These are phyloP conservation scores for Suillus fuscotomentosus DNA, from an alignment of 768 basidiomycete species.

Conservation along the genomic window DNA sequence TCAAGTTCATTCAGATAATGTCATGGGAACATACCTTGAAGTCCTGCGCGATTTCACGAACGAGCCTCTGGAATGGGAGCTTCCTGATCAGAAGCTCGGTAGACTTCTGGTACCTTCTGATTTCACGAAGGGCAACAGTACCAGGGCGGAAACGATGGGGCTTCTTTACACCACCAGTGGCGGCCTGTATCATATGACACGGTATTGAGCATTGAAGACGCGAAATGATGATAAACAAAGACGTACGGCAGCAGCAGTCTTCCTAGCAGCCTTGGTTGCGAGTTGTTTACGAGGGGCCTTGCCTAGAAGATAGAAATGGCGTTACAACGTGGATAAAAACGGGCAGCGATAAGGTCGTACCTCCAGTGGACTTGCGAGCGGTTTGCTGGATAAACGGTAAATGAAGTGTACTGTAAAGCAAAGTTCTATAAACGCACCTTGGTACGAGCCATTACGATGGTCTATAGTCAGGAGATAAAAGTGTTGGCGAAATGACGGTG, in stretches of 20 bases:
- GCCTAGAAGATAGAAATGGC: conserved; percentile 43
- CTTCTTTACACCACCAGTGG: conserved; percentile 99
- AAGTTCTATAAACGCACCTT: conserved; percentile 49
- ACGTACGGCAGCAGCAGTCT: conserved; percentile 72
- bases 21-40: conserved; percentile 66
- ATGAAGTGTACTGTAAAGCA: conserved; percentile 6
- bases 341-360: conserved; percentile 41
- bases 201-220: conserved; percentile 2
- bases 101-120: conserved; percentile 97
- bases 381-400: conserved; percentile 68
- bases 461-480: background rate
- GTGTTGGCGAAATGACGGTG: conserved; percentile 1
- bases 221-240: conserved; percentile 4
- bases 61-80: conserved; percentile 98
- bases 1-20: background rate
- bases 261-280: conserved; percentile 93
- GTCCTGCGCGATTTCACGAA: conserved; percentile 95
- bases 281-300: conserved; percentile 93
- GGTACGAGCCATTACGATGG: conserved; percentile 73
- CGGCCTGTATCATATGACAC: conserved; percentile 41
- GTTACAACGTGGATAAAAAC: conserved; percentile 16
- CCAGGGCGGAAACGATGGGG: conserved; percentile 96
- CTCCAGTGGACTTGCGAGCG: conserved; percentile 98
- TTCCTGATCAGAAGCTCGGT: conserved; percentile 99
- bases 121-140: conserved; percentile 99